Evolutionary conservation across 2,329 filamentous ascomycete species (phyloP), one percentile per base, ranked within the genome.

Genomic region (Huntiella omanensis): DNA sequence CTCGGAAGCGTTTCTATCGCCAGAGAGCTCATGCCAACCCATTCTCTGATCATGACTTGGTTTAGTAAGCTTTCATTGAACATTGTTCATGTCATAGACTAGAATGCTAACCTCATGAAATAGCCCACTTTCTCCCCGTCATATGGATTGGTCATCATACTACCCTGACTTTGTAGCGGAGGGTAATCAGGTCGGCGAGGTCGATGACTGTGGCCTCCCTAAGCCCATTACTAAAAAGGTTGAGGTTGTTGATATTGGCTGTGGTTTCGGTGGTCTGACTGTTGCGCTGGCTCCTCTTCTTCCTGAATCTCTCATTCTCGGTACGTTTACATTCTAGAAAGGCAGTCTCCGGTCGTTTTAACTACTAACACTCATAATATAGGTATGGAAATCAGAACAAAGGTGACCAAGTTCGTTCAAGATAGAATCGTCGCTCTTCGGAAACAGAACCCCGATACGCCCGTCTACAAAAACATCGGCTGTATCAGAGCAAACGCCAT

Each of bases 1-100:
- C 91, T 7, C 80, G 84, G 63, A 98, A 98, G 70, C 88, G 83
- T 66, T 94, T 91, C 65, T 98, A 94, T 62, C 77, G 91, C 47
- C 91, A 98, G 63, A 75, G 91, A 61, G 91, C 91, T 34, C 91
- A 98, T 65, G 91, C 91, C 52, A 98, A 98, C 65, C 87, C 88
- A 5, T 98, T 98, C 64, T 95, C 88, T 2, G 91, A 98, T 57
- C 91, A 98, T 66, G 68, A 75, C 49, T 68, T 98, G 59, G 70
- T 72, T 56, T 98, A 98, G 91, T 93, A 73, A 56, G 75, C 66
- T 34, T 33, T 22, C 11, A 15, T 15, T 11, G 10, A 37, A 33
- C 13, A 17, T 6, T 44, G 17, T 34, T 17, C 8, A 34, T 43
- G 12, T 19, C 17, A 22, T 35, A n/a, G 22, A 28, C 4, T 43